Conservation (phyloP, 2,329 filamentous ascomycete genomes). For the Colletotrichum falcatum region DNA sequence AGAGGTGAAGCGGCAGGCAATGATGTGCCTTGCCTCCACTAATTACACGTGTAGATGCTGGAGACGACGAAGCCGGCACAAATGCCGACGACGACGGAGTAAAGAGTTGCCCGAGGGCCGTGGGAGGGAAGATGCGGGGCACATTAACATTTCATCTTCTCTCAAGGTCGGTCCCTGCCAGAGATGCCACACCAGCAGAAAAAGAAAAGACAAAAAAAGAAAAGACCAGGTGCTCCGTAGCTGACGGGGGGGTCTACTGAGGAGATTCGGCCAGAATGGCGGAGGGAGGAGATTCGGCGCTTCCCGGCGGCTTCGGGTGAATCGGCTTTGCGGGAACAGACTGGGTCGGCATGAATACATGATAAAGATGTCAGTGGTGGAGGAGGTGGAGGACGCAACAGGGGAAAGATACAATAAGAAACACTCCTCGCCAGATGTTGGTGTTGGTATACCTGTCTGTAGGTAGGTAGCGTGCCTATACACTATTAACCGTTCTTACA, state of each 20-base stretch:
- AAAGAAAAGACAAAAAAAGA: not conserved
- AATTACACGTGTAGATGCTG: not conserved
- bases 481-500: no score
- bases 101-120: no score
- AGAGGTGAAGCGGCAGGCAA: not conserved
- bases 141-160: not conserved
- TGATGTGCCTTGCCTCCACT: not conserved
- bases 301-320: not conserved
- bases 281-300: not conserved
- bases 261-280: no score
- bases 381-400: not conserved
- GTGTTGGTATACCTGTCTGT: no score
- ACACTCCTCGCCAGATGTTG: not conserved
- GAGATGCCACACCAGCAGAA: not conserved
- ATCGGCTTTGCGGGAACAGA: not conserved
- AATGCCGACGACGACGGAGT: not conserved
- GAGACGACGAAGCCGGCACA: no score
- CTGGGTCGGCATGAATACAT: not conserved
- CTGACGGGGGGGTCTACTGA: not conserved
- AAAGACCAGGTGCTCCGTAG: not conserved
- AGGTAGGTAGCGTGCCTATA: no score
- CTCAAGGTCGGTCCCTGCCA: not conserved
- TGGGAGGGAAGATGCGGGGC: not conserved
- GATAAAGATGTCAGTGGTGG: not conserved
- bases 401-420: not conserved